A percentile compares a stretch with the other conserved stretches of the same genome.
These are phyloP conservation scores for Chromera velia DNA, from an alignment of 73 alveolate genomes.

Conservation along the genomic window DNA sequence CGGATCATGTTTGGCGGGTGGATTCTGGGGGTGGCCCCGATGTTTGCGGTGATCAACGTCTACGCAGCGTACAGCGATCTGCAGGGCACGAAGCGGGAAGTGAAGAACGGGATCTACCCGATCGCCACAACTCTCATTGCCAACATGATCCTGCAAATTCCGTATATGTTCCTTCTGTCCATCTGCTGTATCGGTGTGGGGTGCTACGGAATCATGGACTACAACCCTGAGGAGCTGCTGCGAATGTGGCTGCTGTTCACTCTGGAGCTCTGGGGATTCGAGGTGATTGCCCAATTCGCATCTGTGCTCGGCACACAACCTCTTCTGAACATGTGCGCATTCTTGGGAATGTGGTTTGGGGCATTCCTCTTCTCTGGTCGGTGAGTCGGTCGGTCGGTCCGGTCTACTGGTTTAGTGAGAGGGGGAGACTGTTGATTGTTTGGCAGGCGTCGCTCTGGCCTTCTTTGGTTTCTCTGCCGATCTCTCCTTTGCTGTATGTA, in stretches of 20 bases:
- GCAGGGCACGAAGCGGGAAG: neutral
- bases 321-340: neutral
- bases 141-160: neutral
- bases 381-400: too few species aligned
- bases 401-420: neutral
- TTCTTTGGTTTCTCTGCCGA: too few species aligned
- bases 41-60: neutral
- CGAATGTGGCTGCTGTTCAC: neutral
- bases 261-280: neutral
- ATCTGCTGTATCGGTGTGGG: neutral
- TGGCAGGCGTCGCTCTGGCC: too few species aligned
- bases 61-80: neutral
- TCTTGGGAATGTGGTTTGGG: neutral
- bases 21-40: neutral
- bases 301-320: neutral
- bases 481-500: too few species aligned
- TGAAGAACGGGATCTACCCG: conserved; percentile 2
- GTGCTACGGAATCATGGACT: neutral
- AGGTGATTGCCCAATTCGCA: neutral
- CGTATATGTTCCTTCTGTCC: neutral
- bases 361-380: neutral
- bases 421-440: neutral
- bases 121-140: neutral
- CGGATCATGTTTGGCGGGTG: neutral
- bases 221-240: neutral